Base-by-base conservation (phyloP, 176 grass and related monocot genomes). In the Dactylis glomerata region DNA sequence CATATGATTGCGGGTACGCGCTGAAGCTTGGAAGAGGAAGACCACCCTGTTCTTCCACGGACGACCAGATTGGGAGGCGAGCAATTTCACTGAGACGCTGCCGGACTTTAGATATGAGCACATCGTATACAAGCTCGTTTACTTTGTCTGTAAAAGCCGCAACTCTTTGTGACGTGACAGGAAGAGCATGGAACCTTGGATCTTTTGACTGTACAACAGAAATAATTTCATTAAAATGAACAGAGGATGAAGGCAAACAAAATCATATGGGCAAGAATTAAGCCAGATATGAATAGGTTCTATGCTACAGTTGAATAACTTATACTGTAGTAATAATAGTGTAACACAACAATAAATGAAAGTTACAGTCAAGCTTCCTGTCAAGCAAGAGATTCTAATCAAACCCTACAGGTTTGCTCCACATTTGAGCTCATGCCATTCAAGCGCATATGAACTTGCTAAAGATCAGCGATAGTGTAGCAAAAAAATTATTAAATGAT, bases 1-100 rank as follows among this genome's bases (percentile, higher is more conserved):
- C 92, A 45, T 99, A 96, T 41, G 93, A 81, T 83, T 99, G 93
- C 14, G 93, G 97, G 71, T 99, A 99, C 27, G 97, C 97, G 19
- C 97, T 99, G 80, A 99, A 99, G 86, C 88, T 99, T 83, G 93
- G 97, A 80, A 99, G 87, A 64, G 97, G 93, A 82, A 93, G 93
- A 59, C 83, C 86, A 87, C 91, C 91, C 49, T 87, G 96, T 75
- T 99, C 96, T 83, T 99, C 93, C 33, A 96, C 78, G 0, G 91
- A 99, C 0, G 88, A 90, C 97, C 97, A 99, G 85, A 94, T 92
- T 79, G 93, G 93, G 45, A 96, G 82, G 28, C 92, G 91, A 11
- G 91, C 84, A 55, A 96, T 88, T 47, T 99, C 97, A 76, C 71
- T 86, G 40, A 99, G 82, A 36, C 97, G 89, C 34, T 92, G 91